Evolutionary conservation across 192 early-diverging fungal species (phyloP).

Genomic region (Pecoramyces ruminantium): DNA sequence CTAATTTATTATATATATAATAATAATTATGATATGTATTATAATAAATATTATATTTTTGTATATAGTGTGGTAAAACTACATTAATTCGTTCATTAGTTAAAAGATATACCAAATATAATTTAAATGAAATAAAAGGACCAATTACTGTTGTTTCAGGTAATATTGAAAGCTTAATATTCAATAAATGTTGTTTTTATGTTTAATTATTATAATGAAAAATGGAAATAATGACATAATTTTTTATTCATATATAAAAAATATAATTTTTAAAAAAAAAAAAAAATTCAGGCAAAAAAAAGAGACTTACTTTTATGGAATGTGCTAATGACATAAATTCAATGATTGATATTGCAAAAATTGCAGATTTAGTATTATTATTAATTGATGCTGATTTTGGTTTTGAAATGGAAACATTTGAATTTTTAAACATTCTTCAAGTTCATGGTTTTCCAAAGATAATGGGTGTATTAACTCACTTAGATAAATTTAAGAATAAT

Average conservation of each 20-base stretch:
- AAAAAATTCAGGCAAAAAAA: slow-evolving; percentile 61
- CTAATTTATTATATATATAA: too few species aligned
- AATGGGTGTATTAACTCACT: slow-evolving; percentile 93
- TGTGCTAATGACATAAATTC: slow-evolving; percentile 91
- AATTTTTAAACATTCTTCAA: slow-evolving; percentile 94
- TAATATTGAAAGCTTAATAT: background rate
- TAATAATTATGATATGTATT: too few species aligned
- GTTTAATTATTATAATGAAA: too few species aligned
- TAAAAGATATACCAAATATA: slow-evolving; percentile 88
- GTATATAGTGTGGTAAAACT: slow-evolving; percentile 91
- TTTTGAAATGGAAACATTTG: slow-evolving; percentile 99
- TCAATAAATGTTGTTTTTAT: too few species aligned
- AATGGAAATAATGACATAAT: background rate
- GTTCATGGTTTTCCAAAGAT: slow-evolving; percentile 93
- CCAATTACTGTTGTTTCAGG: slow-evolving; percentile 95
- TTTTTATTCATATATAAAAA: background rate
- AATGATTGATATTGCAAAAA: slow-evolving; percentile 95
- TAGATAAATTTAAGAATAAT: slow-evolving; percentile 90
- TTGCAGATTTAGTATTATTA: slow-evolving; percentile 87
- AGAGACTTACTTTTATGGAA: slow-evolving; percentile 92
- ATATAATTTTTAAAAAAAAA: too few species aligned
- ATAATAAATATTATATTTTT: too few species aligned
- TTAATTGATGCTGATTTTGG: slow-evolving; percentile 94
- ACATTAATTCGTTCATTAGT: slow-evolving; percentile 94
- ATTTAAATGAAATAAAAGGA: slow-evolving; percentile 74